Base-by-base conservation (phyloP, 2,329 filamentous ascomycete genomes). In the Aspergillus sp. region DNA sequence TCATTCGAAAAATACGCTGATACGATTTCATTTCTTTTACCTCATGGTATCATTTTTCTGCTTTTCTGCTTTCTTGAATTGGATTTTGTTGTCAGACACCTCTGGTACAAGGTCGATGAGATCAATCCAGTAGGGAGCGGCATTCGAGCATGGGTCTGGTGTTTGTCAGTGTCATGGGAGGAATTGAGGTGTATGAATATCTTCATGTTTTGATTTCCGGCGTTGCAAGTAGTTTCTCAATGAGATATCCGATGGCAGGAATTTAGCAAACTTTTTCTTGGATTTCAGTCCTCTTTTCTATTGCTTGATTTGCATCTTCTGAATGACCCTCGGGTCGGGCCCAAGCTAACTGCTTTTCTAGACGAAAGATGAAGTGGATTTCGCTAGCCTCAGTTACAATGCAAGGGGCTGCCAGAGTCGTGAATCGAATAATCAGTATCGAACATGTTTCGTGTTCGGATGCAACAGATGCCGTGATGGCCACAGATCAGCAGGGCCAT, bases 101-200 rank as follows among this genome's bases (percentile, higher is more conserved):
- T 51, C 24, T 42, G 47, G 42, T 56, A 22, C 31, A 36, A 11
- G 32, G 36, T n/a, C 14, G 20, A 10, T 22, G 49, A 36, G 16
- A 22, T 18, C 24, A n/a, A 45, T 24, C 47, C n/a, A 49, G 46
- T 32, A 49, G 32, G 47, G 49, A 22, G n/a, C 39, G 20, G 22
- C 14, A 50, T 56, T 31, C 32, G 39, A 49, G 56, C 31, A 58
- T 56, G 29, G 42, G 46, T 52, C 42, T 50, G 52, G 59, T 55
- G 52, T 56, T 56, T 18, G 24, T 24, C 46, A 52, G 53, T 49
- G 32, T 54, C 24, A 42, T 58, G 39, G 52, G 52, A 54, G 50
- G 47, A 52, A 46, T 1, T 36, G 26, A 52, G 47, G 46, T 59
- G 57, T 59, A 59, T 55, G 16, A 59, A 51, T 59, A 59, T 55